These are phyloP conservation scores for Citrus medica DNA, from an alignment of 345 rosid genomes.

Conservation along the genomic window DNA sequence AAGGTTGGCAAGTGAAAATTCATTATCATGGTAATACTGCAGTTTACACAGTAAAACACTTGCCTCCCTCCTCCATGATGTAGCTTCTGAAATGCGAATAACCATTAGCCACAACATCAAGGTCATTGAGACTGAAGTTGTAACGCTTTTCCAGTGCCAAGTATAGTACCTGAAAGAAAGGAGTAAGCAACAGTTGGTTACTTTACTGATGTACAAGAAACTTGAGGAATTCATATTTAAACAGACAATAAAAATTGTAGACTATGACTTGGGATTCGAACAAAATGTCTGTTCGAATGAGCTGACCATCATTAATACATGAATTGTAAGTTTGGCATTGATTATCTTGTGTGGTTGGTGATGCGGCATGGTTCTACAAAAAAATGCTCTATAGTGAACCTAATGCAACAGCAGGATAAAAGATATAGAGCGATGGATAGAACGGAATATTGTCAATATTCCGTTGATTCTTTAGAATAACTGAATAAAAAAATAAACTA, in stretches of 20 bases:
- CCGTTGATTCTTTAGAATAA: too few relatives aligned
- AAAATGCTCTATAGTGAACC: too few relatives aligned
- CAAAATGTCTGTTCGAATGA: not conserved
- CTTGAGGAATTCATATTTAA: not conserved
- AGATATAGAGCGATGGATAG: too few relatives aligned
- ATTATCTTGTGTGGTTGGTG: not conserved
- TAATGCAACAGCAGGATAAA: too few relatives aligned
- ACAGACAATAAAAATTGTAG: not conserved
- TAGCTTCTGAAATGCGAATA: constrained; percentile 66
- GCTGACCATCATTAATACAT: not conserved
- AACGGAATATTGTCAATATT: too few relatives aligned
- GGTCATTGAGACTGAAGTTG: constrained; percentile 80
- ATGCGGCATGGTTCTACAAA: too few relatives aligned
- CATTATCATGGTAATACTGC: not conserved
- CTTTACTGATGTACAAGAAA: not conserved
- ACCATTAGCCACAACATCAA: constrained; percentile 72
- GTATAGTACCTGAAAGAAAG: constrained; percentile 52
- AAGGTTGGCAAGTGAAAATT: not conserved
- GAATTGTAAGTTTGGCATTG: not conserved
- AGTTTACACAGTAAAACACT: not conserved
- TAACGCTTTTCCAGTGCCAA: constrained; percentile 89
- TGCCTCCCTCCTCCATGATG: constrained; percentile 46
- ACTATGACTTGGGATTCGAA: not conserved
- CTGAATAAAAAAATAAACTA: too few relatives aligned
- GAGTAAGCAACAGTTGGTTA: not conserved